Evolutionary conservation across 176 grass and related monocot species (phyloP).

Genomic region (Ensete ventricosum): DNA sequence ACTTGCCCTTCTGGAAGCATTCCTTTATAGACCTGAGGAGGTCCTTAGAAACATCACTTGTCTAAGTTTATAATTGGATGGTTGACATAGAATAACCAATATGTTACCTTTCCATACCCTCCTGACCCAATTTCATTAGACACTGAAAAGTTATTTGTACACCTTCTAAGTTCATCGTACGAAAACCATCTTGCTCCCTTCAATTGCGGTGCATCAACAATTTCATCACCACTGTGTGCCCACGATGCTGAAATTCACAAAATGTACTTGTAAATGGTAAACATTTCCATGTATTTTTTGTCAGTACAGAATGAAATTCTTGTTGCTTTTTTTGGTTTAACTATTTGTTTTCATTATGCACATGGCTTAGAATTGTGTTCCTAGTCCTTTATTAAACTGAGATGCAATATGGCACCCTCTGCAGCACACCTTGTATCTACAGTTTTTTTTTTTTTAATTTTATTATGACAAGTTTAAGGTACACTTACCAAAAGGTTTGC

Average conservation of each 20-base stretch:
- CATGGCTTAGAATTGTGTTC: neutral
- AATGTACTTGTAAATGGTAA: neutral
- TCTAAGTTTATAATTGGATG: neutral
- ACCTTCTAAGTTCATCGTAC: constrained; percentile 60
- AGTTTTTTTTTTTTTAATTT: neutral
- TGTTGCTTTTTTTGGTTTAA: neutral
- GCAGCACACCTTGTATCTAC: too few species aligned
- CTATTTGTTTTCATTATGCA: neutral
- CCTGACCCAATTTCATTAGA: constrained; percentile 73
- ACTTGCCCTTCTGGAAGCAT: constrained; percentile 64
- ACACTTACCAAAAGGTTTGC: constrained; percentile 63
- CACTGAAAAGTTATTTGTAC: constrained; percentile 74
- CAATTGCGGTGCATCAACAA: constrained; percentile 56
- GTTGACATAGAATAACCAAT: neutral
- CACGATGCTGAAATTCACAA: constrained; percentile 52
- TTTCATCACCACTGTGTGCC: constrained; percentile 41
- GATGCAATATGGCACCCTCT: too few species aligned
- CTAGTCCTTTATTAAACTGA: neutral
- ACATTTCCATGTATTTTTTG: neutral
- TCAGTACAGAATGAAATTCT: neutral
- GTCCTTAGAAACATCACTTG: neutral
- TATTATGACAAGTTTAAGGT: neutral
- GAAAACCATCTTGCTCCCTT: constrained; percentile 96
- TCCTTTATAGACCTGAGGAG: constrained; percentile 51
- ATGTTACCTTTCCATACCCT: constrained; percentile 78